Evolutionary conservation across 2,329 filamentous ascomycete genomes (phyloP), one percentile per base, ranked within the genome.

Genomic region (Colletotrichum sansevieriae): DNA sequence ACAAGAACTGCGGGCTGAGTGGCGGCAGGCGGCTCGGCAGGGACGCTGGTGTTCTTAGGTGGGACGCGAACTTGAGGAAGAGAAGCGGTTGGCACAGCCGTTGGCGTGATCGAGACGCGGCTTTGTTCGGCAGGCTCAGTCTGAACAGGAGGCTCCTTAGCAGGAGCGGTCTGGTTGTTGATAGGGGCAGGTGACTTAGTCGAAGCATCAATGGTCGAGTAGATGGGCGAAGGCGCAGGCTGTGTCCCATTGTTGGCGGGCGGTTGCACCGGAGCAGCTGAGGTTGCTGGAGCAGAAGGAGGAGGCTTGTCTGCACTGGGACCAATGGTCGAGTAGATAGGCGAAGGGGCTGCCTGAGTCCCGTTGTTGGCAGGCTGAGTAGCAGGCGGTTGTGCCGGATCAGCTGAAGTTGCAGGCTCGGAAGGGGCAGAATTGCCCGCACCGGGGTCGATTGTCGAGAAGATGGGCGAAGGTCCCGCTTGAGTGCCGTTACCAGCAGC

Each of bases 101-200:
- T 52, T 35, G 62, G 64, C 52, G 43, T 69, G 44, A 70, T 70
- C 2, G 68, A 70, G 55, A 51, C 47, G 13, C 44, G 61, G 46
- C 59, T 62, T 29, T 58, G 39, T 11, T 43, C 65, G 11, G 20
- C 35, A 13, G 22, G 29, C 11, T 29, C 33, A 15, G 37, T n/a
- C 35, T 46, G 13, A 13, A 46, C 29, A 37, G 63, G 15, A 29
- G 57, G 13, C 15, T 25, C 29, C 35, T 33, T 41, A 3, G 55
- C 44, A 0, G 35, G 51, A 3, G 55, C 35, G 6, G 61, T 68
- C 18, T 65, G 61, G 47, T 68, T 65, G 22, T 35, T 43, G 8
- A 55, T 55, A 22, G 62, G 49, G 37, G 51, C 51, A 55, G 51
- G n/a, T 33, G 51, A 55, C 37, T 39, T 39, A 6, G 37, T 39